Percentiles rank a stretch among this genome's conserved stretches.
These are phyloP conservation scores for Penicillium hordei DNA, from an alignment of 2,329 filamentous ascomycete genomes.

Conservation along the genomic window DNA sequence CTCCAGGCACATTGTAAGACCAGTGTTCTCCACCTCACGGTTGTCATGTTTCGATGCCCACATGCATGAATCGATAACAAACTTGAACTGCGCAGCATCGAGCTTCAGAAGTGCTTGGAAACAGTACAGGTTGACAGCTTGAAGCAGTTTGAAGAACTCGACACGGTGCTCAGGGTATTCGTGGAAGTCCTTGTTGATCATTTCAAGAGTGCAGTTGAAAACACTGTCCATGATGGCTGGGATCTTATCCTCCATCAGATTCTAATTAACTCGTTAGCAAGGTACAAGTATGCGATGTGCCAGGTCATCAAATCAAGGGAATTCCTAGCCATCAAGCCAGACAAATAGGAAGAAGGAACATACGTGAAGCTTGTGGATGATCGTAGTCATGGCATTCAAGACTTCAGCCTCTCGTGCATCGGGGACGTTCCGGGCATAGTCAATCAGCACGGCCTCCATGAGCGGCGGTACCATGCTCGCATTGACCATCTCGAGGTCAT, in stretches of 20 bases:
- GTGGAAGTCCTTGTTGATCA: constrained; percentile 99
- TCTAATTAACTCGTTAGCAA: constrained; percentile 49
- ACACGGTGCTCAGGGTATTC: constrained; percentile 98
- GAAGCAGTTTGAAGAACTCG: constrained; percentile 97
- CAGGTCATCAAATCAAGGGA: background rate
- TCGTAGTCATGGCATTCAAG: constrained; percentile 93
- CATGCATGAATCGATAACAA: constrained; percentile 98
- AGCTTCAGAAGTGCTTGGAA: constrained; percentile 93
- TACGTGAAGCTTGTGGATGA: constrained; percentile 95
- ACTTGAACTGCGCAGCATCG: constrained; percentile 96
- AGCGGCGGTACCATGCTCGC: constrained; percentile 94
- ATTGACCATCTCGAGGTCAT: constrained; percentile 91
- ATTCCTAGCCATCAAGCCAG: background rate
- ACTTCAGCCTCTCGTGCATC: constrained; percentile 96
- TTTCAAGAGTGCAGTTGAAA: constrained; percentile 96
- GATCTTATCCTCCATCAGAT: constrained; percentile 97
- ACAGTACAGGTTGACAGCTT: constrained; percentile 95
- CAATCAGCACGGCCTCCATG: constrained; percentile 86
- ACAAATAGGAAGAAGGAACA: constrained; percentile 42
- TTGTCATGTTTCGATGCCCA: constrained; percentile 99
- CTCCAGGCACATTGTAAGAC: constrained; percentile 96
- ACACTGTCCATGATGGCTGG: constrained; percentile 97
- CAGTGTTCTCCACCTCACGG: constrained; percentile 92
- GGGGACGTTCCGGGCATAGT: constrained; percentile 96
- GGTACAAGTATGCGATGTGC: background rate